These are phyloP conservation scores for Mollisia scopiformis DNA, from an alignment of 2,329 filamentous ascomycete species.

Conservation along the genomic window DNA sequence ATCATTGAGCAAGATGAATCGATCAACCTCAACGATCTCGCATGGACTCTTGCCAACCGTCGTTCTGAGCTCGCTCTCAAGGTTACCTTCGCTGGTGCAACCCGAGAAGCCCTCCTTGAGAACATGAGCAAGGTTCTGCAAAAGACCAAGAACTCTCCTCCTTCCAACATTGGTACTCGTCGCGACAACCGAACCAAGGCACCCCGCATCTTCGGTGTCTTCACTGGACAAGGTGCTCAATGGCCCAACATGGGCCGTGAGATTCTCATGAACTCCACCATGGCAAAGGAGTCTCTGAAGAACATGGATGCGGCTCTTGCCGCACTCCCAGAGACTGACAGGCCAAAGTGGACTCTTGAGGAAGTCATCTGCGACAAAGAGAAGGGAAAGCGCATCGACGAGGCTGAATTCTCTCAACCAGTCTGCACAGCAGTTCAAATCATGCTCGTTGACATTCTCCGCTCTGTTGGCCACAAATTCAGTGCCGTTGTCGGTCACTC, in stretches of 20 bases:
- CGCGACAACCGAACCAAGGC: conserved; percentile 11
- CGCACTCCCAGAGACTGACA: conserved; percentile 29
- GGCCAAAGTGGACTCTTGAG: conserved; percentile 21
- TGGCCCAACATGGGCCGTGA: conserved; percentile 27
- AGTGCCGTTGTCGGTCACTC: conserved; percentile 48
- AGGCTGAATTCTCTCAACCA: conserved; percentile 42
- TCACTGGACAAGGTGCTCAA: conserved; percentile 32
- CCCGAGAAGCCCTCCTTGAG: conserved; percentile 9
- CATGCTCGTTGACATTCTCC: conserved; percentile 45
- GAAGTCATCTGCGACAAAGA: conserved; percentile 22
- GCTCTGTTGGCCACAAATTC: conserved; percentile 43
- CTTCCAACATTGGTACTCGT: conserved; percentile 4
- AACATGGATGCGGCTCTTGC: conserved; percentile 28
- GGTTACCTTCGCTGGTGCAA: conserved; percentile 8
- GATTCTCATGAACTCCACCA: conserved; percentile 18
- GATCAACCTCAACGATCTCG: conserved; percentile 14
- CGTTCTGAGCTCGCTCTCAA: conserved; percentile 13
- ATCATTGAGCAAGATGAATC: conserved; percentile 9
- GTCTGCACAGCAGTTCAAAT: conserved; percentile 52
- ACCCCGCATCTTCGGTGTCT: conserved; percentile 21
- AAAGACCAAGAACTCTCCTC: conserved; percentile 12
- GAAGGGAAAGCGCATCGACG: conserved; percentile 19
- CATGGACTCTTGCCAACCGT: conserved; percentile 15
- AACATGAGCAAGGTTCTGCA: conserved; percentile 27
- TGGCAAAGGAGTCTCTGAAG: conserved; percentile 17